Conservation (phyloP, 108 stramenopile genomes). For the Hondaea fermentalgiana region DNA sequence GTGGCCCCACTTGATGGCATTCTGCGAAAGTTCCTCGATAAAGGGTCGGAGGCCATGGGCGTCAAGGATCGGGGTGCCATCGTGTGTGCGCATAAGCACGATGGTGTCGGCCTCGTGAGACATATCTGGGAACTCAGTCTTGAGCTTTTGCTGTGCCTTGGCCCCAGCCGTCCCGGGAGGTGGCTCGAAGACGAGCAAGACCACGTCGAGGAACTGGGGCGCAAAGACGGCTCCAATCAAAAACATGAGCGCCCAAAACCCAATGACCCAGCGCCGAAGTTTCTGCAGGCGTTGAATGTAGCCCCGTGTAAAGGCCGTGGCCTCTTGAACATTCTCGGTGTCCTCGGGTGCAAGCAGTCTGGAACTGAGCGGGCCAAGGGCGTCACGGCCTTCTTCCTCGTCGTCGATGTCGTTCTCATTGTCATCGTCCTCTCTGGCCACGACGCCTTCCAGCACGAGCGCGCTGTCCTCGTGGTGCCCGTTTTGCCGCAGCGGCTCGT, state of each 20-base stretch:
- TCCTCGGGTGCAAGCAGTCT: too few relatives aligned
- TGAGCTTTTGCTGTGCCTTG: background rate
- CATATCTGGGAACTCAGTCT: background rate
- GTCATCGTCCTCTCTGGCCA: too few relatives aligned
- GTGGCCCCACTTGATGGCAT: background rate
- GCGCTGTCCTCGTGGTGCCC: too few relatives aligned
- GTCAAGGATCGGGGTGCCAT: too few relatives aligned
- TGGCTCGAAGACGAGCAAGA: background rate
- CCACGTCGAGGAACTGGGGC: background rate
- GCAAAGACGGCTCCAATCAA: background rate
- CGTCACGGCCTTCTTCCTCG: too few relatives aligned
- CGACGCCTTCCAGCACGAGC: too few relatives aligned
- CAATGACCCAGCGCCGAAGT: background rate
- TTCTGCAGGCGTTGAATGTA: background rate
- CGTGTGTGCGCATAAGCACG: too few relatives aligned
- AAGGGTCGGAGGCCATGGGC: background rate
- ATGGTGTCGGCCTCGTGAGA: background rate
- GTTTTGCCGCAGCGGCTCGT: too few relatives aligned
- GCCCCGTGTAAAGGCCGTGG: background rate
- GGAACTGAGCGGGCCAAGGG: too few relatives aligned
- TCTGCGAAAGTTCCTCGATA: background rate
- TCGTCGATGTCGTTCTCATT: too few relatives aligned
- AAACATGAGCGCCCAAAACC: background rate
- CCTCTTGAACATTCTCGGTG: background rate
- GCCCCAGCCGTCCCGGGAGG: background rate